Percentiles rank a stretch among this genome's conserved stretches.
phyloP scores from a whole-genome alignment of 2,329 filamentous ascomycete species.

The Aulographum hederae region DNA sequence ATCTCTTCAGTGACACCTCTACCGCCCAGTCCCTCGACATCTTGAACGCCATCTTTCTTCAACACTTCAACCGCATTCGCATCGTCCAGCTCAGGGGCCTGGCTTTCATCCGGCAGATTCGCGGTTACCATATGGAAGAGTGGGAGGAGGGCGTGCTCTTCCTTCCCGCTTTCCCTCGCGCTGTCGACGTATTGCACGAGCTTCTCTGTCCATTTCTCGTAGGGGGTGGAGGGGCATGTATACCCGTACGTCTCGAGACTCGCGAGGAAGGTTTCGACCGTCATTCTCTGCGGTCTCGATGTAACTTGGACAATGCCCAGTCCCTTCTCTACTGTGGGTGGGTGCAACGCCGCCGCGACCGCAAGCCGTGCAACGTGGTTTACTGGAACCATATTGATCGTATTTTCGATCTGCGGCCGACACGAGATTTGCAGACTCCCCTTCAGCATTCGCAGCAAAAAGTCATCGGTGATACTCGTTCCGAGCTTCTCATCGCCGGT shows the following conservation, averaged over 20 bases:
- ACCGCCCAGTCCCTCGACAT: conserved; percentile 38
- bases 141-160: conserved; percentile 48
- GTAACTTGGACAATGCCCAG: conserved; percentile 60
- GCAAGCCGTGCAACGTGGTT: conserved; percentile 69
- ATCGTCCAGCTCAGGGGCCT: conserved; percentile 59
- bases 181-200: conserved; percentile 51
- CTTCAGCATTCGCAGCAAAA: conserved; percentile 71
- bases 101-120: conserved; percentile 51
- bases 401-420: conserved; percentile 65
- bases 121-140: conserved; percentile 56
- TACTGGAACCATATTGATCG: conserved; percentile 78
- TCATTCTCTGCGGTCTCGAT: conserved; percentile 54
- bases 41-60: conserved; percentile 37
- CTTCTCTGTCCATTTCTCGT: conserved; percentile 48
- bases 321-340: conserved; percentile 30
- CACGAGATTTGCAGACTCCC: conserved; percentile 64
- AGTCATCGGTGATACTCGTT: conserved; percentile 66
- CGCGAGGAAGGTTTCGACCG: conserved; percentile 60
- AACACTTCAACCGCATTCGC: conserved; percentile 47
- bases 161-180: conserved; percentile 34
- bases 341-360: conserved; percentile 52
- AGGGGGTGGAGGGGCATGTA: conserved; percentile 44
- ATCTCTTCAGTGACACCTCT: conserved; percentile 39
- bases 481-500: conserved; percentile 55
- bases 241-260: conserved; percentile 58